Evolutionary conservation across 2,329 filamentous ascomycete species (phyloP).

Genomic region (Penicillium sp.): DNA sequence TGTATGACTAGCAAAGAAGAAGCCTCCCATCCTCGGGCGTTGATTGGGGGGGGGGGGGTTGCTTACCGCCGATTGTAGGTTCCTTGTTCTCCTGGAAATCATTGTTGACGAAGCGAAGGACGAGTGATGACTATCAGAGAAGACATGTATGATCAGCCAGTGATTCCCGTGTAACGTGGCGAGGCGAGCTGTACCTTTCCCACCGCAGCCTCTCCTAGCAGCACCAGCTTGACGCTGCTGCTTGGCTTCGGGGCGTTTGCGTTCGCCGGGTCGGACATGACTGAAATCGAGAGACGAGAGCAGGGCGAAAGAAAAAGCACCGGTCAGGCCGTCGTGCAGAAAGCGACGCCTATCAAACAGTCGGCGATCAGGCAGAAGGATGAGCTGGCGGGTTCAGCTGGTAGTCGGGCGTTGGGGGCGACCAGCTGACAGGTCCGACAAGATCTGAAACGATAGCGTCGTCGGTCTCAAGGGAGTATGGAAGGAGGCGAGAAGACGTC

Average conservation of each 20-base stretch:
- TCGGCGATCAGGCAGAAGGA: slow-evolving; percentile 25
- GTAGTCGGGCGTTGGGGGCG: slow-evolving; percentile 16
- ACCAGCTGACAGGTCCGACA: slow-evolving; percentile 21
- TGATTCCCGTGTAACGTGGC: slow-evolving; percentile 5
- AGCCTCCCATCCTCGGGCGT: not conserved
- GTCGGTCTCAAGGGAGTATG: not conserved
- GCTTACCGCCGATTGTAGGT: slow-evolving; percentile 89
- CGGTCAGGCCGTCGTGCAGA: slow-evolving; percentile 33
- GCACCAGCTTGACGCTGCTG: slow-evolving; percentile 98
- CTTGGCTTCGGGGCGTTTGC: slow-evolving; percentile 78
- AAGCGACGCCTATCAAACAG: slow-evolving; percentile 20
- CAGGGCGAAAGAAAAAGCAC: slow-evolving; percentile 6
- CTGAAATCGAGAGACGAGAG: slow-evolving; percentile 6
- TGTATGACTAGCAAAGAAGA: not conserved
- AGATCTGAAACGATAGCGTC: slow-evolving; percentile 12
- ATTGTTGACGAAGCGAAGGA: slow-evolving; percentile 98
- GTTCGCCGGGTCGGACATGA: slow-evolving; percentile 70
- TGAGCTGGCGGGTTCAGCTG: slow-evolving; percentile 25
- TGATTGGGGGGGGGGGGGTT: slow-evolving; percentile 2
- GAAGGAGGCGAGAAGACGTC: slow-evolving; percentile 11
- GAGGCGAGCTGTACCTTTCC: slow-evolving; percentile 70
- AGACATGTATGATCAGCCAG: slow-evolving; percentile 12
- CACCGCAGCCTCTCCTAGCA: slow-evolving; percentile 94
- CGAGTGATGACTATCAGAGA: slow-evolving; percentile 75
- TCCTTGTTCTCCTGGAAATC: slow-evolving; percentile 99